These are phyloP conservation scores for Oryza coarctata DNA, from an alignment of 176 grass and related monocot species.

Conservation along the genomic window DNA sequence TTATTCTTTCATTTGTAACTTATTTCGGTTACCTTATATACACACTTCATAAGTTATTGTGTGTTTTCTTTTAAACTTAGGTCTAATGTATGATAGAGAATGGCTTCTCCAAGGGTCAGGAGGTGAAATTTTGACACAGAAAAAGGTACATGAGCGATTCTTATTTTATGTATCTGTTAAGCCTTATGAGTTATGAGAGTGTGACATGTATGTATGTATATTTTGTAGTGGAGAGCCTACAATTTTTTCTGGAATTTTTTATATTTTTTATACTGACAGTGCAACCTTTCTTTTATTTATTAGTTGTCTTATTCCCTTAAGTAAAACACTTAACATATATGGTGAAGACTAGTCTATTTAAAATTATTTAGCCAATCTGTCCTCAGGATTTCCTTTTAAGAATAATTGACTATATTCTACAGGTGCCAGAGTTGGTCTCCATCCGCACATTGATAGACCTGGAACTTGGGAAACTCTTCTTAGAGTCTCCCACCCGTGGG, in stretches of 20 bases:
- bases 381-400: background rate
- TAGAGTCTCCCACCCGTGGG: constrained; percentile 62
- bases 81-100: constrained; percentile 92
- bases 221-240: background rate
- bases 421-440: constrained; percentile 85
- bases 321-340: background rate
- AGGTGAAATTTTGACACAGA: constrained; percentile 89
- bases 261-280: background rate
- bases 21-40: background rate
- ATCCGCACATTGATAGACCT: constrained; percentile 73
- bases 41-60: background rate
- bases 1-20: background rate
- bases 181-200: background rate
- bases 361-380: constrained; percentile 10
- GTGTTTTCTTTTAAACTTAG: constrained; percentile 35
- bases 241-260: background rate
- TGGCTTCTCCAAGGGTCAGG: constrained; percentile 85
- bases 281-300: background rate
- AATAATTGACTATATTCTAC: constrained; percentile 21
- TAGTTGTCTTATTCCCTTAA: background rate
- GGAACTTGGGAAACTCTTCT: constrained; percentile 49
- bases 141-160: constrained; percentile 54
- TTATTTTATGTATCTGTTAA: background rate
- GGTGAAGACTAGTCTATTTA: background rate
- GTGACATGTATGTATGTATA: background rate